Evolutionary conservation across 1,139 yeast species (phyloP).

Genomic region (Groenewaldozyma sp.): DNA sequence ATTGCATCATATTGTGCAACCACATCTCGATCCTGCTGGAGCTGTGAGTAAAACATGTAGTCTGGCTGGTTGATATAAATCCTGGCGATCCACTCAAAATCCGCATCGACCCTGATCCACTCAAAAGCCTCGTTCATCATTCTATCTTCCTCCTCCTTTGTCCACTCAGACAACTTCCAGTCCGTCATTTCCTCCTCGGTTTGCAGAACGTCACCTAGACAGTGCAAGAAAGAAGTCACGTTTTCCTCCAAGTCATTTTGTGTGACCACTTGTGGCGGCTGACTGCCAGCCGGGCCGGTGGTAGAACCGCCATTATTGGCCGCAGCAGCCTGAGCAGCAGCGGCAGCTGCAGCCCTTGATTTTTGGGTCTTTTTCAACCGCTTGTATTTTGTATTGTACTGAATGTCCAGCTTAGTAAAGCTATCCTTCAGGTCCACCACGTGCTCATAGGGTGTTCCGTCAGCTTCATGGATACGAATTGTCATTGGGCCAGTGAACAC

Average conservation of each 20-base stretch:
- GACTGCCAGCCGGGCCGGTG: neutral
- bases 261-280: neutral
- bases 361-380: constrained; percentile 60
- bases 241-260: constrained; percentile 2
- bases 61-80: constrained; percentile 82
- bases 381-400: constrained; percentile 83
- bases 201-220: constrained; percentile 72
- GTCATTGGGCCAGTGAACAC: constrained; percentile 78
- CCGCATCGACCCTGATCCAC: constrained; percentile 96
- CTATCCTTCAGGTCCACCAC: constrained; percentile 85
- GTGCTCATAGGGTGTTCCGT: constrained; percentile 98
- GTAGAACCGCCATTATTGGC: constrained; percentile 14
- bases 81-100: constrained; percentile 91
- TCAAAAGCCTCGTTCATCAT: constrained; percentile 83
- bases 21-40: constrained; percentile 91
- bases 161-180: constrained; percentile 75
- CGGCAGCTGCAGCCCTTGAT: constrained; percentile 6
- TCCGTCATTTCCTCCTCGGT: constrained; percentile 48
- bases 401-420: constrained; percentile 82
- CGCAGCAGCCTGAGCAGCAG: constrained; percentile 6
- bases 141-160: constrained; percentile 57
- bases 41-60: constrained; percentile 88
- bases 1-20: constrained; percentile 91
- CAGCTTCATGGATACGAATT: constrained; percentile 93
- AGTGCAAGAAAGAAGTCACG: constrained; percentile 37